These are phyloP conservation scores for Salix suchowensis DNA, from an alignment of 345 rosid species.

Conservation along the genomic window DNA sequence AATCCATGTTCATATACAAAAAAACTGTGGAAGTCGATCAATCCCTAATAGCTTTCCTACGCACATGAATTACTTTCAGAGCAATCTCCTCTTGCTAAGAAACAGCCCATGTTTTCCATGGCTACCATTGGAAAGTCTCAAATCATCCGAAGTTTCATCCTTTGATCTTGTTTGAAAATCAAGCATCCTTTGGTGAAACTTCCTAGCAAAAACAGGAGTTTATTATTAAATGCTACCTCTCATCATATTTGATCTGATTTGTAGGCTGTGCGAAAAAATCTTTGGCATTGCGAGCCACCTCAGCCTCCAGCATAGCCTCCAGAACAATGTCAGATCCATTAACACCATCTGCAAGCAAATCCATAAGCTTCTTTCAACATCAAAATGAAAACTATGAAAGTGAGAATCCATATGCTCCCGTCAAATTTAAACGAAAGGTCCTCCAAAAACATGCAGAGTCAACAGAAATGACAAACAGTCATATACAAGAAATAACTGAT, in stretches of 20 bases:
- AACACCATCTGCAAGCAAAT: slow-evolving; percentile 33
- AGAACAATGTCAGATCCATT: slow-evolving; percentile 61
- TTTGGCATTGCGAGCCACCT: slow-evolving; percentile 59
- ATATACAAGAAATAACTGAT: not conserved
- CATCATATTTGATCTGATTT: slow-evolving; percentile 38
- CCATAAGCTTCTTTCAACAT: not conserved
- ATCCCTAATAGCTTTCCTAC: too few species aligned
- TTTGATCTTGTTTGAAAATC: too few species aligned
- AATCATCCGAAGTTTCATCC: too few species aligned
- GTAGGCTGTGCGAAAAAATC: slow-evolving; percentile 56
- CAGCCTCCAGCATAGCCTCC: slow-evolving; percentile 67
- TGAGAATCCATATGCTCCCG: not conserved
- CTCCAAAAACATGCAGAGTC: not conserved
- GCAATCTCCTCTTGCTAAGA: not conserved
- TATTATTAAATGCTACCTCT: not conserved
- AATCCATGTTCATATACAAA: too few species aligned
- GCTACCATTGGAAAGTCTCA: not conserved
- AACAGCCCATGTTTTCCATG: not conserved
- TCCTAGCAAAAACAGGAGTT: too few species aligned
- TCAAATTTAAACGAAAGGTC: not conserved
- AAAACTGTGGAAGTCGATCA: too few species aligned
- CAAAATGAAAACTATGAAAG: not conserved
- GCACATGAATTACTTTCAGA: too few species aligned
- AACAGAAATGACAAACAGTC: not conserved
- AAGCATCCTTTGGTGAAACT: not conserved